Evolutionary conservation across 352 stramenopile species (phyloP).

Genomic region (Phytophthora lateralis): DNA sequence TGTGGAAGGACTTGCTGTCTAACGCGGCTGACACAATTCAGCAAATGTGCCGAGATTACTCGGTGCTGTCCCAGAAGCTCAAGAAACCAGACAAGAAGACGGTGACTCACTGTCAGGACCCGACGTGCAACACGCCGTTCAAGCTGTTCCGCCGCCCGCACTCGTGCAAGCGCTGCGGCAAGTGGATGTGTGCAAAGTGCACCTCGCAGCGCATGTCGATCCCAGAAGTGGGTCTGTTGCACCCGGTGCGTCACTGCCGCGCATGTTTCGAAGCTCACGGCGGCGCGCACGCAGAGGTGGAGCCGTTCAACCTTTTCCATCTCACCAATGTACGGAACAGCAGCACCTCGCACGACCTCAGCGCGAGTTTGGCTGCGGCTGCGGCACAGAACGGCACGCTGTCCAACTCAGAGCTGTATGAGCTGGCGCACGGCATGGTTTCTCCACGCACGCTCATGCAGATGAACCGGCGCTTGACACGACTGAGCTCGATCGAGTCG

Average conservation of each 20-base stretch:
- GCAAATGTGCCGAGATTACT: constrained; percentile 72
- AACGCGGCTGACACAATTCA: constrained; percentile 67
- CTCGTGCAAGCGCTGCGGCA: constrained; percentile 84
- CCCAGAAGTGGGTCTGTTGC: constrained; percentile 76
- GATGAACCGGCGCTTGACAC: constrained; percentile 68
- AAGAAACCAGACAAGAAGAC: constrained; percentile 89
- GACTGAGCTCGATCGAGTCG: constrained; percentile 79
- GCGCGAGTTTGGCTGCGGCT: constrained; percentile 17
- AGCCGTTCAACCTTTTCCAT: constrained; percentile 74
- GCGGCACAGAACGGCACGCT: constrained; percentile 36
- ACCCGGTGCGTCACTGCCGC: constrained; percentile 81
- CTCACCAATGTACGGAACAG: constrained; percentile 9
- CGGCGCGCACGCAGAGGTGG: constrained; percentile 63
- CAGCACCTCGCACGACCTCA: constrained; percentile 13
- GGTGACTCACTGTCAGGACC: constrained; percentile 79
- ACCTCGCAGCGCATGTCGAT: constrained; percentile 82
- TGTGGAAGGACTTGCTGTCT: constrained; percentile 78
- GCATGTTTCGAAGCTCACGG: constrained; percentile 76
- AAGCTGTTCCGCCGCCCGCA: constrained; percentile 86
- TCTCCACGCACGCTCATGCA: constrained; percentile 71
- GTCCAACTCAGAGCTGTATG: constrained; percentile 81
- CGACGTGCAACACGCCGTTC: constrained; percentile 69
- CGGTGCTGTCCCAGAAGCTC: constrained; percentile 59
- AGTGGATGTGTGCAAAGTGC: constrained; percentile 88
- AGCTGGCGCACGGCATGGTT: constrained; percentile 78